Percentiles rank a stretch among this genome's conserved stretches.
These are phyloP conservation scores for Schwanniomyces polymorphus DNA, from an alignment of 805 yeast species.

Conservation along the genomic window DNA sequence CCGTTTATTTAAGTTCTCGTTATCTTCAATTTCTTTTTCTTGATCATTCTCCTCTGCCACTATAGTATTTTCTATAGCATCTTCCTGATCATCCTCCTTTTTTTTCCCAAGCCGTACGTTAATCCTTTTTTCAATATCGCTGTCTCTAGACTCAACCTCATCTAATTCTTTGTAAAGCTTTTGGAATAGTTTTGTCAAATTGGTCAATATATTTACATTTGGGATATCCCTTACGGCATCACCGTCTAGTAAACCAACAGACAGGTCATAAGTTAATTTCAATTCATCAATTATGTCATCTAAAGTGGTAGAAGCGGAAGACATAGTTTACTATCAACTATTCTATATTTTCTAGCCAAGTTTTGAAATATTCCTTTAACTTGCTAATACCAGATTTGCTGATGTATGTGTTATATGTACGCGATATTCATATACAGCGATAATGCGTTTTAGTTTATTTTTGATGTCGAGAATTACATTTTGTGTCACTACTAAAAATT, in stretches of 20 bases:
- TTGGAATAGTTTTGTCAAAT: slow-evolving; percentile 43
- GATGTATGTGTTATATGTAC: not conserved
- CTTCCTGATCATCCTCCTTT: slow-evolving; percentile 7
- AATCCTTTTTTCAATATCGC: slow-evolving; percentile 15
- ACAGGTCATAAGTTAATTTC: slow-evolving; percentile 55
- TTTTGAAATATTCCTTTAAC: no score
- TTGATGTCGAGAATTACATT: not conserved
- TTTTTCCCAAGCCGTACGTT: slow-evolving; percentile 1
- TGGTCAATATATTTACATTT: slow-evolving; percentile 42
- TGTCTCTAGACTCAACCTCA: slow-evolving; percentile 31
- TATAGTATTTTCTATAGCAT: not conserved
- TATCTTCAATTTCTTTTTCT: not conserved
- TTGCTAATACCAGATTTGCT: no score
- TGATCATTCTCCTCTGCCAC: not conserved
- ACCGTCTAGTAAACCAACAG: slow-evolving; percentile 63
- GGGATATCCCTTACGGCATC: slow-evolving; percentile 45
- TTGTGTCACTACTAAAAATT: not conserved
- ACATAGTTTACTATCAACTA: slow-evolving; percentile 7
- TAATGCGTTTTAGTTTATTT: not conserved
- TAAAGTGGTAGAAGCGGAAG: slow-evolving; percentile 43
- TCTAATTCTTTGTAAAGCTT: slow-evolving; percentile 40
- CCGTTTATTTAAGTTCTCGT: not conserved
- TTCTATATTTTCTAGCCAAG: not conserved
- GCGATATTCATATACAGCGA: no score
- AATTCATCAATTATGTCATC: slow-evolving; percentile 54